Conservation (phyloP, 129 eudicot species). For the Arctium minus region DNA sequence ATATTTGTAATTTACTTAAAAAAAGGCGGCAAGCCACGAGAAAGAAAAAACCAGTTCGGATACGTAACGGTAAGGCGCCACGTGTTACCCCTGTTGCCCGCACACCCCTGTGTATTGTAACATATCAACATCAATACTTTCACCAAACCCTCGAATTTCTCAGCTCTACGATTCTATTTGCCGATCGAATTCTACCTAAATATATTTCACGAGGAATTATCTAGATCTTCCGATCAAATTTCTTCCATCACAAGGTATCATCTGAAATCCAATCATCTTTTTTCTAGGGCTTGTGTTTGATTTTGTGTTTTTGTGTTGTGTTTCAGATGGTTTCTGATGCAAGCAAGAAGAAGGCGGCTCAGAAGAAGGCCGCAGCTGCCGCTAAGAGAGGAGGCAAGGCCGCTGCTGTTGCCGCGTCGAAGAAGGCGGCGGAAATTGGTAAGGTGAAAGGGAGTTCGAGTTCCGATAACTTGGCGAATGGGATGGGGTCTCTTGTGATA, state of each 20-base stretch:
- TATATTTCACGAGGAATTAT: not conserved
- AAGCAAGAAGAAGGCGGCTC: slow-evolving; percentile 79
- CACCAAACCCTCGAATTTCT: not conserved
- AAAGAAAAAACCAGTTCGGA: not conserved
- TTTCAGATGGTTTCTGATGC: slow-evolving; percentile 75
- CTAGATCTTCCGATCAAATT: not conserved
- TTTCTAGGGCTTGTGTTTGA: not conserved
- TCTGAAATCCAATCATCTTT: not conserved
- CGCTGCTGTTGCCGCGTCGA: slow-evolving; percentile 37
- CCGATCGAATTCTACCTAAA: not conserved
- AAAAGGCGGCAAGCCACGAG: not conserved
- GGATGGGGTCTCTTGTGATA: slow-evolving; percentile 39
- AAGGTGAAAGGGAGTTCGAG: slow-evolving; percentile 30
- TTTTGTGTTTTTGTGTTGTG: not conserved
- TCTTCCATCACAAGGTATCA: not conserved
- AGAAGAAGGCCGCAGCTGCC: slow-evolving; percentile 94
- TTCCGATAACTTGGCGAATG: slow-evolving; percentile 43
- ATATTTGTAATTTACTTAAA: not conserved
- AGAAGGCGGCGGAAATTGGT: slow-evolving; percentile 23
- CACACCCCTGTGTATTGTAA: not conserved
- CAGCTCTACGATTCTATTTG: not conserved
- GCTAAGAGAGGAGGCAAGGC: slow-evolving; percentile 66
- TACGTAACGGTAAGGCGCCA: not conserved
- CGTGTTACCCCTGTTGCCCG: not conserved
- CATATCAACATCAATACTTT: not conserved